Percentiles rank a stretch among this genome's conserved stretches.
These are phyloP conservation scores for Acorus calamus DNA, from an alignment of 106 monocot genomes.

Conservation along the genomic window DNA sequence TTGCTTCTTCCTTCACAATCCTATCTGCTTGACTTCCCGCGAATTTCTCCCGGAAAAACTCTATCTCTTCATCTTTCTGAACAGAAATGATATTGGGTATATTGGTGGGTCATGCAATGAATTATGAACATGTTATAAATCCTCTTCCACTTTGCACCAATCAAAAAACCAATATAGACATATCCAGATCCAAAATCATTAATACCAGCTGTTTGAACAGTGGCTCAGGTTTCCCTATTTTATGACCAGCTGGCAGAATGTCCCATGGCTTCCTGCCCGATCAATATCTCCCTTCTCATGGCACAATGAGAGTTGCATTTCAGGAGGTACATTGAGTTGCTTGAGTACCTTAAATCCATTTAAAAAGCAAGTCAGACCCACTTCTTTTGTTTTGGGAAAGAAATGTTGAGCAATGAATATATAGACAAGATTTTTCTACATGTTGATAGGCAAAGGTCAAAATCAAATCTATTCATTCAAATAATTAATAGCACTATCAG, in stretches of 20 bases:
- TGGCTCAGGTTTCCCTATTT: conserved; percentile 78
- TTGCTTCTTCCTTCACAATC: conserved; percentile 44
- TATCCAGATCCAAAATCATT: too few species aligned
- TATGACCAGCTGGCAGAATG: conserved; percentile 73
- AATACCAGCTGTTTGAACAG: conserved; percentile 87
- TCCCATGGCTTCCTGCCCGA: conserved; percentile 72
- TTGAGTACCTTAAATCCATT: conserved; percentile 46
- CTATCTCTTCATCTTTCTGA: conserved; percentile 93
- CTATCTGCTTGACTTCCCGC: conserved; percentile 96
- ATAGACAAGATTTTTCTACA: too few species aligned
- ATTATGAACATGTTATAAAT: too few species aligned
- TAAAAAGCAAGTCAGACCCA: neutral
- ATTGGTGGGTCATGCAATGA: neutral
- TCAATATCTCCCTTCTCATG: conserved; percentile 58
- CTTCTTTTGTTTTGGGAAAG: too few species aligned
- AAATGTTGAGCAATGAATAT: too few species aligned
- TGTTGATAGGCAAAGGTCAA: too few species aligned
- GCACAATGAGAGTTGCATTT: conserved; percentile 41
- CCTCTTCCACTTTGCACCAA: too few species aligned
- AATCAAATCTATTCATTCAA: too few species aligned
- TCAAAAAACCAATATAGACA: too few species aligned
- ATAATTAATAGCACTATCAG: too few species aligned
- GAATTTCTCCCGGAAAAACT: conserved; percentile 63
- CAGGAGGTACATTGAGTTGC: conserved; percentile 70
- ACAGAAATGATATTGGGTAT: neutral